Evolutionary conservation across 441 rosid species (phyloP), one percentile per base, ranked within the genome.

Genomic region (Aquilaria agallochum): DNA sequence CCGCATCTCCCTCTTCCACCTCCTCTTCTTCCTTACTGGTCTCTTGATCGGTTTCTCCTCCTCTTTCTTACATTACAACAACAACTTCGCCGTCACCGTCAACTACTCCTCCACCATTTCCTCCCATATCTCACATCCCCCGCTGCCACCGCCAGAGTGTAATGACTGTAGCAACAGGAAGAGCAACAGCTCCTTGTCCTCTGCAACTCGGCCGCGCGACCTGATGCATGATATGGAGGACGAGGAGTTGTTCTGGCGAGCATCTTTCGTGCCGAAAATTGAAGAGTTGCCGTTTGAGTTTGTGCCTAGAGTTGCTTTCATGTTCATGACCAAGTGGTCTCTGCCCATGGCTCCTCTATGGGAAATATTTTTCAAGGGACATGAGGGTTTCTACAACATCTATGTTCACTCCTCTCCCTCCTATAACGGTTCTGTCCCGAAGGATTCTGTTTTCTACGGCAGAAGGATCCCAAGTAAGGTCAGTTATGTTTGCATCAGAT

Each of bases 391-490:
- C 49, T 77, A 77, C 53, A 72, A 68, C 57, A 72, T 80, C 30
- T 72, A 77, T 11, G 45, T 72, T 45, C 85, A 80, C n/a, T 49
- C 64, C 2, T 66, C 65, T 12, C 78, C 68, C 2, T 64, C 48
- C 15, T 61, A 64, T 31, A 56, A 30, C 0, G 56, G 60, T 3
- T 55, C 59, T 14, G 33, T 51, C 2, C 62, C 63, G 2, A 47
- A 62, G 31, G 58, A 34, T 31, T 72, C 85, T 0, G 72, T 68
- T 50, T 75, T 80, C 42, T 54, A 71, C 62, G 50, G 50, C 11
- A 72, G 75, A 15, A 57, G 72, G 52, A 75, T 78, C 52, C 78
- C 80, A 0, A 80, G 82, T 74, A 68, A 73, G 80, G 85, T 80
- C 42, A 36, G 42, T 36, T 36, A 3, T 20, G 20, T 36, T 36